Percentiles rank a stretch among this genome's conserved stretches.
Evolutionary conservation across 2,329 filamentous ascomycete species (phyloP).

Genomic region (Paecilomyces dactylethromorphus): DNA sequence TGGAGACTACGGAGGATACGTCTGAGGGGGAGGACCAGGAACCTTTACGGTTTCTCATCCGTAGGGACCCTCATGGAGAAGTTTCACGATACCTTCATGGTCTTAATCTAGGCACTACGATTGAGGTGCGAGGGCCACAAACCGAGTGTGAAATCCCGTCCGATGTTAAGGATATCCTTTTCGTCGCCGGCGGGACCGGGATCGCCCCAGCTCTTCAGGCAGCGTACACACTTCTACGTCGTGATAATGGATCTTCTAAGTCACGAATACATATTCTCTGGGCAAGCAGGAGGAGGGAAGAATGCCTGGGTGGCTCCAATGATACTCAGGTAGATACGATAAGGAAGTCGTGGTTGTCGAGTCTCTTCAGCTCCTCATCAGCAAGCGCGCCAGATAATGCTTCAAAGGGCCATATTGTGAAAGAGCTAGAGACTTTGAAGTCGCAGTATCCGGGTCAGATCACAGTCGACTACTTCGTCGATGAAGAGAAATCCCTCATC

Average conservation of each 20-base stretch:
- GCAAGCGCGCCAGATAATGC: slow-evolving; percentile 3
- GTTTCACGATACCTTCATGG: slow-evolving; percentile 74
- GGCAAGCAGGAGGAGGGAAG: slow-evolving; percentile 64
- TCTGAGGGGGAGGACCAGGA: slow-evolving; percentile 22
- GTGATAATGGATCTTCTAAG: slow-evolving; percentile 21
- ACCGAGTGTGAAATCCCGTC: slow-evolving; percentile 58
- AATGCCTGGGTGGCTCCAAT: slow-evolving; percentile 57
- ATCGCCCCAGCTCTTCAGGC: slow-evolving; percentile 85
- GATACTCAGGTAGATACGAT: slow-evolving; percentile 30
- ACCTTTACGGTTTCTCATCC: slow-evolving; percentile 65
- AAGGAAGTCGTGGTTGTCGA: slow-evolving; percentile 23
- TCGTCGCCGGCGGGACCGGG: slow-evolving; percentile 87
- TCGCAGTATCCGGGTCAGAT: slow-evolving; percentile 50
- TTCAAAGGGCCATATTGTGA: slow-evolving; percentile 42
- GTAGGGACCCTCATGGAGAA: slow-evolving; percentile 73
- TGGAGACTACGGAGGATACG: slow-evolving; percentile 2
- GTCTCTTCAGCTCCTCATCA: slow-evolving; percentile 15
- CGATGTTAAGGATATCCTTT: slow-evolving; percentile 58
- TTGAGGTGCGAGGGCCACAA: slow-evolving; percentile 76
- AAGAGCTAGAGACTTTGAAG: slow-evolving; percentile 59
- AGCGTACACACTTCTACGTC: slow-evolving; percentile 51
- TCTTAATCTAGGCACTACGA: slow-evolving; percentile 53
- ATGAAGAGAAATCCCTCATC: slow-evolving; percentile 69
- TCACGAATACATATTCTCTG: slow-evolving; percentile 67
- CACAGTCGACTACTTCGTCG: slow-evolving; percentile 68